Evolutionary conservation across 2,329 filamentous ascomycete genomes (phyloP).

Genomic region (Fusarium irregulare): DNA sequence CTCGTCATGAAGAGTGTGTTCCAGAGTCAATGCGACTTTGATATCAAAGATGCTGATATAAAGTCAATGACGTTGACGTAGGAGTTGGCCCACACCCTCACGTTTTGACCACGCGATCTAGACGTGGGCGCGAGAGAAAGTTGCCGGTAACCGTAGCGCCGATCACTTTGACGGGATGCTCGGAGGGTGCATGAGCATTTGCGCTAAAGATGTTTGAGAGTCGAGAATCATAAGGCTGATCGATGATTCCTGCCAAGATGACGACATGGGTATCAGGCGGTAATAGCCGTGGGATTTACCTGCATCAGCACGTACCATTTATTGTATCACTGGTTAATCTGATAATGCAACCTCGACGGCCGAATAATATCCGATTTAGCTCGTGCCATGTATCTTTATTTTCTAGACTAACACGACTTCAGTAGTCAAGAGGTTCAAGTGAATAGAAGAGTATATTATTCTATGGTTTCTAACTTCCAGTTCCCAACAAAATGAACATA

Average conservation of each 20-base stretch:
- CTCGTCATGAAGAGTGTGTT: background rate
- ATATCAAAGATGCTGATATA: background rate
- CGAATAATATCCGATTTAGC: conserved; percentile 8
- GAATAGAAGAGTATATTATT: background rate
- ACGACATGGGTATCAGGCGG: background rate
- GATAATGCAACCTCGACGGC: background rate
- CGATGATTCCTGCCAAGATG: background rate
- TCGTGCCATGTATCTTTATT: background rate
- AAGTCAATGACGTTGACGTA: conserved; percentile 25
- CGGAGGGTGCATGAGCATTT: background rate
- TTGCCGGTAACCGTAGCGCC: conserved; percentile 19
- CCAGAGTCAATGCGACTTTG: background rate
- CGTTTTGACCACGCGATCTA: background rate
- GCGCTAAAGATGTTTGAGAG: background rate
- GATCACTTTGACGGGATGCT: background rate
- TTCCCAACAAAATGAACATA: background rate
- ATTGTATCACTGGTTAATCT: background rate
- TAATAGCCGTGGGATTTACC: background rate
- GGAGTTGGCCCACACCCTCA: conserved; percentile 2
- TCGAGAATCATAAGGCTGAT: background rate
- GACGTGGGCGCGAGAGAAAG: background rate
- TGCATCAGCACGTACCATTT: background rate
- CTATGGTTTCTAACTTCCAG: background rate
- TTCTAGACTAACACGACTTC: background rate
- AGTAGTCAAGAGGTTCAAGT: background rate